Evolutionary conservation across 306 rosid species (phyloP), one percentile per base, ranked within the genome.

Genomic region (Prunus davidiana): DNA sequence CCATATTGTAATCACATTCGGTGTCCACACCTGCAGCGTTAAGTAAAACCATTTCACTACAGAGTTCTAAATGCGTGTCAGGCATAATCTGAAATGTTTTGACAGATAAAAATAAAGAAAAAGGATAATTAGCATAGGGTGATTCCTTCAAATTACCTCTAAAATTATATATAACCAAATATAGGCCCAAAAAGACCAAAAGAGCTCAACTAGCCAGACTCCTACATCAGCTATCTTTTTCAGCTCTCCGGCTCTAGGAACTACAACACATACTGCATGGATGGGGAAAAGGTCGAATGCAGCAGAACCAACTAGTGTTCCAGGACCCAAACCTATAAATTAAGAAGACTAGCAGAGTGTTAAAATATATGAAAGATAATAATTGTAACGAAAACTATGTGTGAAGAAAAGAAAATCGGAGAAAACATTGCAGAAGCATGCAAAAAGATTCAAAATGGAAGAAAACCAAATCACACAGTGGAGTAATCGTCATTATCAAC

Each of bases 121-220:
- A 69, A 49, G 20, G 57, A 84, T 49, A 62, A 47, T 62, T 76
- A 76, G 20, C 61, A 66, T 30, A 46, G 71, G 67, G 51, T 62
- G 30, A 82, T 64, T 77, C 65, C 76, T 74, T 34, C 19, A 25
- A 55, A 51, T 82, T 86, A 94, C 98, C 95, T 94, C 91, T 82
- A 94, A 83, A 84, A 95, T 95, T 63, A 95, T 92, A 75, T 95
- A 95, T 56, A 95, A 82, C 98, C 98, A 95, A 83, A 89, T 54
- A 84, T 95, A 95, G 72, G 98, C 98, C 98, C 98, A 95, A 77
- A 92, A 95, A 34, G 98, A 95, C 98, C 98, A 95, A 81, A 88
- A 86, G 56, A 95, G 87, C 82, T 95, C 98, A 85, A 95, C 97
- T 34, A 95, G 82, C 97, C 98, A 95, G 55, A 95, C 98, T 77